A percentile compares a stretch with the other conserved stretches of the same genome.
These are phyloP conservation scores for Phytophthora macrochlamydospora DNA, from an alignment of 352 stramenopile species.

Conservation along the genomic window DNA sequence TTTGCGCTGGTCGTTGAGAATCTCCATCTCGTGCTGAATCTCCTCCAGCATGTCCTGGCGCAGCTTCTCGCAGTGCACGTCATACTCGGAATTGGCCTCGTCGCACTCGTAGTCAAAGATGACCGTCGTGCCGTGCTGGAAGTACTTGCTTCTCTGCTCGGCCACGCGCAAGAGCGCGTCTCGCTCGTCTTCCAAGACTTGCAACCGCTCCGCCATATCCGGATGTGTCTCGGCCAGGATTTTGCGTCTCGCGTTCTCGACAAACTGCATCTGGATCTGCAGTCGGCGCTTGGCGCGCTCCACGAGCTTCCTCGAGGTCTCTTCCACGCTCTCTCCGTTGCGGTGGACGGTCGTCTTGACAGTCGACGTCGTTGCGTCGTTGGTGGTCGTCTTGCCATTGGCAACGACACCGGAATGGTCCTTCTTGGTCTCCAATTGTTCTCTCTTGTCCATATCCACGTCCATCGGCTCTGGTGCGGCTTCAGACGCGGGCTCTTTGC, in stretches of 20 bases:
- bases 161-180: slow-evolving; percentile 51
- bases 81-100: slow-evolving; percentile 76
- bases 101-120: slow-evolving; percentile 87
- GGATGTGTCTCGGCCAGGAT: slow-evolving; percentile 73
- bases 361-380: background rate
- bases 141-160: slow-evolving; percentile 54
- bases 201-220: slow-evolving; percentile 59
- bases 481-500: slow-evolving; percentile 9
- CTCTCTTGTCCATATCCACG: slow-evolving; percentile 17
- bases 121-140: slow-evolving; percentile 57
- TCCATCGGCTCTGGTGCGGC: slow-evolving; percentile 19
- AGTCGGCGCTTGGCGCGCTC: slow-evolving; percentile 46
- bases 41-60: slow-evolving; percentile 87
- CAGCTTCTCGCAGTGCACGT: slow-evolving; percentile 78
- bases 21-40: slow-evolving; percentile 88
- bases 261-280: slow-evolving; percentile 72
- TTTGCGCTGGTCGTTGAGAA: slow-evolving; percentile 76
- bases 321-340: slow-evolving; percentile 20
- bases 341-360: slow-evolving; percentile 8
- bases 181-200: slow-evolving; percentile 49
- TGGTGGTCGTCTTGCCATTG: slow-evolving; percentile 20
- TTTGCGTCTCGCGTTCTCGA: slow-evolving; percentile 66
- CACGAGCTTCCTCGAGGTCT: slow-evolving; percentile 38
- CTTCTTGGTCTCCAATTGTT: slow-evolving; percentile 2
- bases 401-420: background rate